Evolutionary conservation across 257 asterid species (phyloP), one percentile per base, ranked within the genome.

Genomic region (Sherardia arvensis): DNA sequence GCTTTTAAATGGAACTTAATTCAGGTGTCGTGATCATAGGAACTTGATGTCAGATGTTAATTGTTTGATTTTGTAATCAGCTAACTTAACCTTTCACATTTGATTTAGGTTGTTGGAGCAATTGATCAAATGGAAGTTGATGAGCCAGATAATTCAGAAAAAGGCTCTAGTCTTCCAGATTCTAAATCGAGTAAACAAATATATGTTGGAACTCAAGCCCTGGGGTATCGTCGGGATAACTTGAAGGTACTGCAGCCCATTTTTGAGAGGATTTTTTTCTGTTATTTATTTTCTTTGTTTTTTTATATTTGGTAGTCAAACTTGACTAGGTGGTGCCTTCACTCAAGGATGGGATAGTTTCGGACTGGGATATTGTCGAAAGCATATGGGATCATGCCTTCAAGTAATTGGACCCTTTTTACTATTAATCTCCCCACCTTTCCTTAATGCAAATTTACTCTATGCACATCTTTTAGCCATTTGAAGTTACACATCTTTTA

Each of bases 331-430:
- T 87, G 61, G 33, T 89, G 66, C 84, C 99, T 64, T 93, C 97
- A 64, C 68, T 87, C 65, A 92, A 85, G 80, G 97, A 92, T 73
- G 99, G 99, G 69, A 72, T 83, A 67, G 87, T 90, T 32, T 86
- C 73, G 66, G 96, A 89, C 66, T 89, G 99, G 97, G 97, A 90
- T 74, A 93, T 87, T 83, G 95, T 84, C 66, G 97, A 93, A 76
- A 84, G 73, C 80, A 87, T 93, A 77, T 93, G 97, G 97, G 97
- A 93, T 83, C 96, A 90, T 70, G 91, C 97, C 49, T 79, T 89
- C 76, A 90, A 85, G 99, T 93, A 77, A 74, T 64, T 57, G 56
- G 14, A 25, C 5, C 47, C 21, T 28, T 18, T 29, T 30, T 22
- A 47, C 34, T 3, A 43, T 15, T n/a, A n/a, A n/a, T n/a, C n/a